Base-by-base conservation (phyloP, 1,284 basidiomycete species). In the Anthracocystis panici-leucophaei region DNA sequence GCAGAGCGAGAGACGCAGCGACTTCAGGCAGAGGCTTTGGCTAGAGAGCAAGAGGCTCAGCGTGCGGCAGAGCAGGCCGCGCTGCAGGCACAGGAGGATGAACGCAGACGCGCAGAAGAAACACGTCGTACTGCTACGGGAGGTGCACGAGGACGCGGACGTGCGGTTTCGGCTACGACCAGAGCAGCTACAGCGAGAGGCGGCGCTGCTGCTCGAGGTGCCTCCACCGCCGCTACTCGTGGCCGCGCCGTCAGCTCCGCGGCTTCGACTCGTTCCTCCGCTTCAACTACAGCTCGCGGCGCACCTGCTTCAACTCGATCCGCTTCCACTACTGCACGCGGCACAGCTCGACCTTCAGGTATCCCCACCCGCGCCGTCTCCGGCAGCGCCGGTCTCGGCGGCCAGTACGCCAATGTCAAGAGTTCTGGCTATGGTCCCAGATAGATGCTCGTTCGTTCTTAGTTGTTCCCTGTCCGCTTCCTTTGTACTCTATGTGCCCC, bases 321-420 rank as follows among this genome's bases (percentile, higher is more conserved):
- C 1, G 55, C 64, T 31, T 69, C 66, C 1, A 50, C 62, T 0
- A 35, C 56, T 8, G 61, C 50, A 11, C 38, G 51, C 5, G 58
- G 53, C 40, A 61, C 57, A 5, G 49, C 63, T 16, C 50, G 68
- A 23, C 60, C 66, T 9, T 75, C 73, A 0, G 64, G 31, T 21
- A 75, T 75, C 49, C 73, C 73, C 25, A 70, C 67, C 1, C 56
- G 73, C 20, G 18, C 67, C 52, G 42, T 44, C 40, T 69, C 72
- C 14, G 57, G 72, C 45, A 75, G 73, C 61, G 63, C 73, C n/a
- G 72, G 76, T 21, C 57, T 75, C 25, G 69, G 74, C 14, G 74
- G 74, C 20, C 76, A 75, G 20, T 78, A 78, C 42, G 76, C 76
- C 23, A 75, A 75, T 50, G 76, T 78, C 50, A 75, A 72, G 33